A percentile compares a stretch with the other conserved stretches of the same genome.
Evolutionary conservation across 2,329 filamentous ascomycete genomes (phyloP).

Genomic region (Alternaria angustiovoidea): DNA sequence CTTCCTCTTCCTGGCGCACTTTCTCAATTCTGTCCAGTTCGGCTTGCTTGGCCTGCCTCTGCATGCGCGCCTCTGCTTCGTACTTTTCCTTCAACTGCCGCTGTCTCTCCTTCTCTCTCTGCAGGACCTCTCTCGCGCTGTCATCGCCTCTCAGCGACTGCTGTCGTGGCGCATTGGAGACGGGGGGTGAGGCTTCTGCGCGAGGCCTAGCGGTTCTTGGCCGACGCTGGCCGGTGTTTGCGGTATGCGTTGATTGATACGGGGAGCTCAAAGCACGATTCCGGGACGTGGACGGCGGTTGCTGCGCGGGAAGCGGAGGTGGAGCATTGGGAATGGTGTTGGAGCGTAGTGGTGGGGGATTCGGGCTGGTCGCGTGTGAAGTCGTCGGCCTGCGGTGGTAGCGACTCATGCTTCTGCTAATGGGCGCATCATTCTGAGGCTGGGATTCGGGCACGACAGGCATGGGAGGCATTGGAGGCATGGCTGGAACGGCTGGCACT

Average conservation of each 20-base stretch:
- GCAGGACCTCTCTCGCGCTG: constrained; percentile 44
- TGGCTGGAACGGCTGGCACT: constrained; percentile 16
- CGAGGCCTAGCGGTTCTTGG: constrained; percentile 37
- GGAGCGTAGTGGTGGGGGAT: constrained; percentile 33
- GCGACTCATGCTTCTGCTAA: constrained; percentile 52
- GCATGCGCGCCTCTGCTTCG: constrained; percentile 44
- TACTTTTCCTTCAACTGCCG: constrained; percentile 40
- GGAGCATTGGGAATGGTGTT: constrained; percentile 29
- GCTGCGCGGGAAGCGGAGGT: constrained; percentile 18
- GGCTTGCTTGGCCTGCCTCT: constrained; percentile 40
- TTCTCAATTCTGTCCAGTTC: constrained; percentile 39
- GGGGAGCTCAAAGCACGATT: constrained; percentile 42
- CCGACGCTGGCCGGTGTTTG: constrained; percentile 36
- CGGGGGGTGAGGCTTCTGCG: constrained; percentile 28
- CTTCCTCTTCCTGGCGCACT: constrained; percentile 38
- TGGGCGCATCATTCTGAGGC: constrained; percentile 26
- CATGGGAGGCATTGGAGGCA: constrained; percentile 31
- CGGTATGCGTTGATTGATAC: constrained; percentile 25
- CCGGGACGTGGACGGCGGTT: constrained; percentile 28
- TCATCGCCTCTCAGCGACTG: constrained; percentile 39
- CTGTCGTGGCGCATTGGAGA: constrained; percentile 26
- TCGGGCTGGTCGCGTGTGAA: constrained; percentile 36
- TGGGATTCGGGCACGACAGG: constrained; percentile 36
- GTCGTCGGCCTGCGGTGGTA: constrained; percentile 49
- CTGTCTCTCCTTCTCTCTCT: constrained; percentile 44